A percentile compares a stretch with the other conserved stretches of the same genome.
Conservation (phyloP, 73 alveolate genomes). For the Durusdinium trenchii region DNA sequence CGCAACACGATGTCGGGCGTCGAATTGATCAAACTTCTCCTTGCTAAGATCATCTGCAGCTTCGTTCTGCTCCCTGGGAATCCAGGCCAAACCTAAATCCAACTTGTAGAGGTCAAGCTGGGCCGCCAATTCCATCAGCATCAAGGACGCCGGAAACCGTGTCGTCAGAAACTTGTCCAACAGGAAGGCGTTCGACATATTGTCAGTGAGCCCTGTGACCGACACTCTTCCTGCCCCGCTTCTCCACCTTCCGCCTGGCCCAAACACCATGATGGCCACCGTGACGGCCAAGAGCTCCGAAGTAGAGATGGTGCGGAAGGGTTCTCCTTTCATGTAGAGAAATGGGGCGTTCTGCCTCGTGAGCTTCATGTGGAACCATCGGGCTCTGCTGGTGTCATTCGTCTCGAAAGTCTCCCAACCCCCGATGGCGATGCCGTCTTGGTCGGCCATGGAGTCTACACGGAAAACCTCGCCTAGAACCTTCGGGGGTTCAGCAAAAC, state of each 20-base stretch:
- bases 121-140: neutral
- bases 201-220: constrained; percentile 10
- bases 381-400: neutral
- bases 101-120: neutral
- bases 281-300: neutral
- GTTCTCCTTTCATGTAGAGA: neutral
- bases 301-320: neutral
- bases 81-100: neutral
- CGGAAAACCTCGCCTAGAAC: neutral
- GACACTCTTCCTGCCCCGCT: neutral
- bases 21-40: neutral
- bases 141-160: neutral
- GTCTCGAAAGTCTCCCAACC: neutral
- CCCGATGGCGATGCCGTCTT: neutral
- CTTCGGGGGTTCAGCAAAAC: neutral
- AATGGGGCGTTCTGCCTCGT: neutral
- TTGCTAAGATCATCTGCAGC: constrained; percentile 23
- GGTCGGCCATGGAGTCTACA: neutral
- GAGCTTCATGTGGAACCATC: neutral
- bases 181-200: neutral
- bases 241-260: neutral
- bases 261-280: neutral
- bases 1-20: neutral
- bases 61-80: constrained; percentile 5
- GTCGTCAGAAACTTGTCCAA: neutral